These are phyloP conservation scores for Fusarium virguliforme DNA, from an alignment of 2,329 filamentous ascomycete genomes.

Conservation along the genomic window DNA sequence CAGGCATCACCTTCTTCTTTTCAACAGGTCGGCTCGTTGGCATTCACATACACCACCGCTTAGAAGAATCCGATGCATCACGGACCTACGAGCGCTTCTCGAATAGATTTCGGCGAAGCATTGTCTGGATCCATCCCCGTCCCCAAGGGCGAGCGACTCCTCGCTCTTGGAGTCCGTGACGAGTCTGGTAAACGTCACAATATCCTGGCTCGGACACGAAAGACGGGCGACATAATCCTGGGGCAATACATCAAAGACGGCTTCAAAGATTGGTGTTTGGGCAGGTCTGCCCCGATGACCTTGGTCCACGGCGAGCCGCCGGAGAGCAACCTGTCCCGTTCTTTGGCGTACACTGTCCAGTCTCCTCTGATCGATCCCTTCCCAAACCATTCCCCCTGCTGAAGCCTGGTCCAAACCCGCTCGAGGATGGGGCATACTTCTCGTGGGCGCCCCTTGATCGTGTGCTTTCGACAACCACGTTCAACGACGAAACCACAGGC, in stretches of 20 bases:
- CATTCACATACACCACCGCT: not conserved
- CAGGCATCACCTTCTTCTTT: constrained; percentile 14
- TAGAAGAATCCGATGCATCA: constrained; percentile 1
- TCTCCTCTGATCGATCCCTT: not conserved
- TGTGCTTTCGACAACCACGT: not conserved
- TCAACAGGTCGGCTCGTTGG: not conserved
- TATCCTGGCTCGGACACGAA: constrained; percentile 3
- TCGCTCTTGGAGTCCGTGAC: constrained; percentile 4
- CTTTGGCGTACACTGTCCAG: not conserved
- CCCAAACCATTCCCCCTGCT: not conserved
- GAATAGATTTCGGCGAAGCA: not conserved
- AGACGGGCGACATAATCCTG: not conserved
- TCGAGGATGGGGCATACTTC: not conserved
- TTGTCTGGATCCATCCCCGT: constrained; percentile 1
- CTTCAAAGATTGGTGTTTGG: not conserved
- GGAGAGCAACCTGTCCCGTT: not conserved
- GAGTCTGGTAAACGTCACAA: not conserved
- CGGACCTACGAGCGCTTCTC: constrained; percentile 1
- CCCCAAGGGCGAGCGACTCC: constrained; percentile 3
- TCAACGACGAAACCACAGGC: not conserved
- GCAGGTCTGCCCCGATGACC: constrained; percentile 5
- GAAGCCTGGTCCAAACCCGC: not conserved
- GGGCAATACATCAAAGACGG: not conserved
- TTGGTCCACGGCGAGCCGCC: constrained; percentile 4
- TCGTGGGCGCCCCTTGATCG: not conserved